A percentile compares a stretch with the other conserved stretches of the same genome.
These are phyloP conservation scores for Tricholoma furcatifolium DNA, from an alignment of 768 basidiomycete species.

Conservation along the genomic window DNA sequence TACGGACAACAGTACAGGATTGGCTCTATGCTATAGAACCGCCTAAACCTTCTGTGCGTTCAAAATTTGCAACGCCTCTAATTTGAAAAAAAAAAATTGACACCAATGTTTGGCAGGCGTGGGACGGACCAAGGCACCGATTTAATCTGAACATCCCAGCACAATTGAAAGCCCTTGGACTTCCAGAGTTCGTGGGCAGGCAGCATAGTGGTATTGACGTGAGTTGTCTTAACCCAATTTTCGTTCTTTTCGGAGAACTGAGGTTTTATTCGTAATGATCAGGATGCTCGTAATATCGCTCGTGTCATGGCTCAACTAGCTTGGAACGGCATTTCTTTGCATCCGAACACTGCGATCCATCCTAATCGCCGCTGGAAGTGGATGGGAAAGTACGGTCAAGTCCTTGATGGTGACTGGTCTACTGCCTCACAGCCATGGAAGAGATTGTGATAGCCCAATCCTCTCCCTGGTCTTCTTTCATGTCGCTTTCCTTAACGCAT, in stretches of 20 bases:
- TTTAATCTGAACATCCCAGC: slow-evolving; percentile 61
- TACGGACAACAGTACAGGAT: slow-evolving; percentile 56
- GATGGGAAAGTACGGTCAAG: slow-evolving; percentile 79
- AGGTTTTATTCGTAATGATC: slow-evolving; percentile 14
- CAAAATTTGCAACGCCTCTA: slow-evolving; percentile 16
- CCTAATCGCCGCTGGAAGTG: slow-evolving; percentile 73
- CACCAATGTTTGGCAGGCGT: slow-evolving; percentile 18
- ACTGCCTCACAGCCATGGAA: slow-evolving; percentile 1
- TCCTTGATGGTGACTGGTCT: slow-evolving; percentile 47
- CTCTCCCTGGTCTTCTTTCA: background rate
- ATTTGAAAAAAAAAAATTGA: slow-evolving; percentile 3
- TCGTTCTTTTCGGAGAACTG: slow-evolving; percentile 12
- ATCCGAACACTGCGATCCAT: slow-evolving; percentile 71
- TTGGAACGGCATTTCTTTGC: slow-evolving; percentile 59
- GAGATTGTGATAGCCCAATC: background rate
- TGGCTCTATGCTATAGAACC: slow-evolving; percentile 35
- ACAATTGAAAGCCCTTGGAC: slow-evolving; percentile 71
- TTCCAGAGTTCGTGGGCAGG: slow-evolving; percentile 79
- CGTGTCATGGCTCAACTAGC: slow-evolving; percentile 82
- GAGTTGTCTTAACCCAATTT: slow-evolving; percentile 33
- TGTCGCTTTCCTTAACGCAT: background rate
- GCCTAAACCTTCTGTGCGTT: slow-evolving; percentile 15
- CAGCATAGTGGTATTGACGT: slow-evolving; percentile 91
- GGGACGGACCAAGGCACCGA: slow-evolving; percentile 27
- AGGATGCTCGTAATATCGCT: slow-evolving; percentile 91